These are phyloP conservation scores for Podaxis pistillaris DNA, from an alignment of 768 basidiomycete genomes.

Conservation along the genomic window DNA sequence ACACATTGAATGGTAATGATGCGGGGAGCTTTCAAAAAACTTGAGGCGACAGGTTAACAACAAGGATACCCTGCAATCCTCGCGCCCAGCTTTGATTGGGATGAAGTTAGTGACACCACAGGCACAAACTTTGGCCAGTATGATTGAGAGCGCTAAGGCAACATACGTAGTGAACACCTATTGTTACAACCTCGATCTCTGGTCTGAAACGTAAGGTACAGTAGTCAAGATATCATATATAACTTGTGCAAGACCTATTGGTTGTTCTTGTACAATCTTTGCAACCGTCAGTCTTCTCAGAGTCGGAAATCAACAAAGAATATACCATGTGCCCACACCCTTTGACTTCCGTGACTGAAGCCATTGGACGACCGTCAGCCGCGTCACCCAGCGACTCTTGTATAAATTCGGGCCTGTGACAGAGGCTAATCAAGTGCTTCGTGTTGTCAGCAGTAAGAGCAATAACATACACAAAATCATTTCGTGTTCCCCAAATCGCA, in stretches of 20 bases:
- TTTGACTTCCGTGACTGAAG: constrained; percentile 42
- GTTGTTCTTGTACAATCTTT: constrained; percentile 46
- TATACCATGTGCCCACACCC: constrained; percentile 48
- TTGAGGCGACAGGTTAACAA: too few relatives aligned
- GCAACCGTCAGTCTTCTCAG: background rate
- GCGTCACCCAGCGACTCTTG: constrained; percentile 42
- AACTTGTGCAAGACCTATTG: constrained; percentile 34
- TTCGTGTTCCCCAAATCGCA: constrained; percentile 45
- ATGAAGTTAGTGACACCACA: too few relatives aligned
- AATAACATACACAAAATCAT: constrained; percentile 40
- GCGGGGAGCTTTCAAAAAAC: too few relatives aligned
- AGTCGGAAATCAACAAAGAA: background rate
- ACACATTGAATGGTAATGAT: too few relatives aligned
- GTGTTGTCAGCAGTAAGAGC: background rate
- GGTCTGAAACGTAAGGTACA: constrained; percentile 15
- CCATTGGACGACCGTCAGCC: constrained; percentile 36
- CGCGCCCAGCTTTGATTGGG: too few relatives aligned
- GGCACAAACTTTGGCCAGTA: too few relatives aligned
- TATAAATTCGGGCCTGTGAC: constrained; percentile 38
- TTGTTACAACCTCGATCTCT: constrained; percentile 21
- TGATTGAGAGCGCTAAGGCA: background rate
- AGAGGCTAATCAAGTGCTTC: background rate
- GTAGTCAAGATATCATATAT: constrained; percentile 34
- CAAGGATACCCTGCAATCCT: too few relatives aligned
- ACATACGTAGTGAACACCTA: background rate